phyloP scores from a whole-genome alignment of 108 stramenopile species.

The Fragilaria crotonensis region DNA sequence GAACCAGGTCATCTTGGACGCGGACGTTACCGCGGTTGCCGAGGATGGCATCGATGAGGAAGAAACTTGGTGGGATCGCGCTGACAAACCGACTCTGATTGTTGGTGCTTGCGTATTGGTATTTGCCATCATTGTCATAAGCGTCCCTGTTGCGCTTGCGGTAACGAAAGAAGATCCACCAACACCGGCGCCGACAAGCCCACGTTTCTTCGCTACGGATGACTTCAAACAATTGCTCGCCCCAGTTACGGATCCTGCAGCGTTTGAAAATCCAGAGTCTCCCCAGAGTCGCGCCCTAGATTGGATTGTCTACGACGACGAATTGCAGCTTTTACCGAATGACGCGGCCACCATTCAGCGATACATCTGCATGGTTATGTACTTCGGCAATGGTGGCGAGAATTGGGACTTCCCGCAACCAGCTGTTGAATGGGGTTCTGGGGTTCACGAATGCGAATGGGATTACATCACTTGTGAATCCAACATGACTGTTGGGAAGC shows the following conservation, averaged over 20 bases:
- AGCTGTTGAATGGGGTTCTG: slow-evolving; percentile 27
- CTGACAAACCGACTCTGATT: neutral
- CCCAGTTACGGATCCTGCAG: neutral
- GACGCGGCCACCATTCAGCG: slow-evolving; percentile 26
- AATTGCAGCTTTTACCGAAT: slow-evolving; percentile 23
- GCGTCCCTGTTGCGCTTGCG: neutral
- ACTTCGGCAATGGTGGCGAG: slow-evolving; percentile 29
- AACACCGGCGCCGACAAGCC: neutral
- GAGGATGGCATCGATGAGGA: neutral
- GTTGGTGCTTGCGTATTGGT: neutral
- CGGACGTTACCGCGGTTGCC: neutral
- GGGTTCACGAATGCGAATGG: slow-evolving; percentile 37
- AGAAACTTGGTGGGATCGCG: neutral
- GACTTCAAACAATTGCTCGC: neutral
- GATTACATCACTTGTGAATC: slow-evolving; percentile 22
- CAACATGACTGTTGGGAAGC: neutral
- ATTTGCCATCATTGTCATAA: neutral
- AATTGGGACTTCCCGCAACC: neutral
- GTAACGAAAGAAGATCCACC: neutral
- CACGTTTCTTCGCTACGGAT: neutral
- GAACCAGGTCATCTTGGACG: neutral
- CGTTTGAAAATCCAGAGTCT: slow-evolving; percentile 13
- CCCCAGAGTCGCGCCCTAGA: slow-evolving; percentile 24
- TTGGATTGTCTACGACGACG: slow-evolving; percentile 35
- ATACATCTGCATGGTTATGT: slow-evolving; percentile 34